Evolutionary conservation across 495 filamentous ascomycete genomes (phyloP).

Genomic region (Aspergillus cavernicola): DNA sequence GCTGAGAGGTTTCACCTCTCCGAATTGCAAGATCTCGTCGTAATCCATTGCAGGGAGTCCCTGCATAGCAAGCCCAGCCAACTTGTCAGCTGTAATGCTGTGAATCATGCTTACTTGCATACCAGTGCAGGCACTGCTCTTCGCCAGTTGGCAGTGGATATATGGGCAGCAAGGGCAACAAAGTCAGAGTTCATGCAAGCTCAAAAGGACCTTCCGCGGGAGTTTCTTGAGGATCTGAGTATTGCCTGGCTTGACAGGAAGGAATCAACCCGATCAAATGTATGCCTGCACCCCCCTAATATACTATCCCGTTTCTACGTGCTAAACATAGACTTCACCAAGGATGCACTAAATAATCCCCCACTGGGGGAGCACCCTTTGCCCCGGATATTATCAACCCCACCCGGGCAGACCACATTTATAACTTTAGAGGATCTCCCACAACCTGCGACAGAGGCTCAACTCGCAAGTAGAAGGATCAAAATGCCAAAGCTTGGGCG

Average conservation of each 20-base stretch:
- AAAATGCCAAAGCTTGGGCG: background rate
- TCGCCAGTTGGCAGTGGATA: background rate
- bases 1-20: background rate
- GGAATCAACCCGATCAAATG: no score
- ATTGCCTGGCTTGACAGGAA: background rate
- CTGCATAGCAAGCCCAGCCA: background rate
- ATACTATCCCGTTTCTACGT: no score
- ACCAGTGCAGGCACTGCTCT: background rate
- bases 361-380: no score
- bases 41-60: background rate
- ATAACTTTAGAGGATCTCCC: no score
- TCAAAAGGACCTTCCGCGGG: background rate
- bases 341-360: no score
- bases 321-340: no score
- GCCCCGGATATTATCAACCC: no score
- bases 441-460: no score
- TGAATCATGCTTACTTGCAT: background rate
- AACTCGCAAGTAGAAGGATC: background rate
- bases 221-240: background rate
- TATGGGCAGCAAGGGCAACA: background rate
- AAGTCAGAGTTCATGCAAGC: background rate
- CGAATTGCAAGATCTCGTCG: background rate
- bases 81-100: background rate
- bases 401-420: no score
- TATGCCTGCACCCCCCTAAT: no score